These are phyloP conservation scores for Citrus maxima DNA, from an alignment of 345 rosid species.

Conservation along the genomic window DNA sequence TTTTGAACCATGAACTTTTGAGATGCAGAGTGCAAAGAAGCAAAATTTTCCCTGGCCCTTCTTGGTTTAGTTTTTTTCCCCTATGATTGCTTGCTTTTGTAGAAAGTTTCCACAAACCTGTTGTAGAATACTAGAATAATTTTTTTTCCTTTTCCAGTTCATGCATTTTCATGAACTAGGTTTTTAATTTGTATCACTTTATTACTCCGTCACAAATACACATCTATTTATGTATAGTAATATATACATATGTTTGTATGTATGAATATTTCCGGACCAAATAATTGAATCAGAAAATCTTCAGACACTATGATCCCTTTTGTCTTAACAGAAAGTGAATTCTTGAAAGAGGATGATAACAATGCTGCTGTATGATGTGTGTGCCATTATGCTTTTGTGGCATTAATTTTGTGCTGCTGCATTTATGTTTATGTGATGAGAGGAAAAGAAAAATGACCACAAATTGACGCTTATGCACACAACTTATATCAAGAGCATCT, in stretches of 20 bases:
- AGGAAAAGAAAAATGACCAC: not conserved
- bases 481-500: not conserved
- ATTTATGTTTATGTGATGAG: not conserved
- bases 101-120: too few relatives aligned
- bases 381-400: not conserved
- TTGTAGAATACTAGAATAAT: not conserved
- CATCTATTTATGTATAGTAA: not conserved
- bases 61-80: too few relatives aligned
- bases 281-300: not conserved
- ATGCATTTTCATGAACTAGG: not conserved
- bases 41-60: not conserved
- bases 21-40: not conserved
- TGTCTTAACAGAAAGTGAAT: slow-evolving; percentile 15
- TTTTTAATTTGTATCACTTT: not conserved
- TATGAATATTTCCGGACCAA: not conserved
- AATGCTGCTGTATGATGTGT: not conserved
- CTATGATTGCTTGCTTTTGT: not conserved
- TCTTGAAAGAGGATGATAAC: slow-evolving; percentile 15
- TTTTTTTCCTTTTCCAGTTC: not conserved
- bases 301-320: not conserved
- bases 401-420: not conserved
- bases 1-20: not conserved
- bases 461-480: not conserved
- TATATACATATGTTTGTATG: not conserved
- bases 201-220: not conserved